Conservation (phyloP, 1,284 basidiomycete genomes). For the Pascua sp. region DNA sequence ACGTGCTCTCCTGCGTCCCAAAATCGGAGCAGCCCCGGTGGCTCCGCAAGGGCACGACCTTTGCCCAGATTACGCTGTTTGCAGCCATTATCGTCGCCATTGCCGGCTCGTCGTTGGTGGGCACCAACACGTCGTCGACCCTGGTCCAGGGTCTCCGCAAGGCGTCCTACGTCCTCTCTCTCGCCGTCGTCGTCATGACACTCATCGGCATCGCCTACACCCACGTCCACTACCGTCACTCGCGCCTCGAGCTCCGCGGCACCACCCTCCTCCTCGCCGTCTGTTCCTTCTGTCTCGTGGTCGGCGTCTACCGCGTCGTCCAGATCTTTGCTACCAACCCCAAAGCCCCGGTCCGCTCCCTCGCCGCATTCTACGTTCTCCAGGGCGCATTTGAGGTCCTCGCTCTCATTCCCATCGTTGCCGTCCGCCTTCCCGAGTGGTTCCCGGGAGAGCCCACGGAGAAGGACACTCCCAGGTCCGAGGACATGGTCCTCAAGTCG, state of each 20-base stretch:
- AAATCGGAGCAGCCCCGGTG: slow-evolving; percentile 6
- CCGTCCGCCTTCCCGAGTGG: slow-evolving; percentile 9
- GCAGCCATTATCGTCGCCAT: slow-evolving; percentile 26
- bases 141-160: slow-evolving; percentile 23
- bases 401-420: slow-evolving; percentile 5
- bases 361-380: slow-evolving; percentile 25
- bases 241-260: slow-evolving; percentile 9
- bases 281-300: slow-evolving; percentile 13
- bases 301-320: slow-evolving; percentile 21
- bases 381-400: slow-evolving; percentile 13
- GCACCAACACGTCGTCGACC: slow-evolving; percentile 1
- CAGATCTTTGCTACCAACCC: slow-evolving; percentile 19
- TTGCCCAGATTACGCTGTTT: slow-evolving; percentile 13
- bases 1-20: slow-evolving; percentile 13
- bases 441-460: slow-evolving; percentile 7
- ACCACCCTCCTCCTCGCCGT: slow-evolving; percentile 12
- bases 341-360: slow-evolving; percentile 9
- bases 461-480: too few species aligned
- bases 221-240: slow-evolving; percentile 13
- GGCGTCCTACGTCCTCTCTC: slow-evolving; percentile 21
- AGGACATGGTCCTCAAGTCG: too few species aligned
- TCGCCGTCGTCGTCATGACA: slow-evolving; percentile 20
- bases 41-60: background rate
- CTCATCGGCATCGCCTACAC: slow-evolving; percentile 14
- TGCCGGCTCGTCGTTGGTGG: slow-evolving; percentile 10